Percentiles rank a stretch among this genome's conserved stretches.
phyloP scores from a whole-genome alignment of 1,139 yeast species.

The Protomyces inouyei region DNA sequence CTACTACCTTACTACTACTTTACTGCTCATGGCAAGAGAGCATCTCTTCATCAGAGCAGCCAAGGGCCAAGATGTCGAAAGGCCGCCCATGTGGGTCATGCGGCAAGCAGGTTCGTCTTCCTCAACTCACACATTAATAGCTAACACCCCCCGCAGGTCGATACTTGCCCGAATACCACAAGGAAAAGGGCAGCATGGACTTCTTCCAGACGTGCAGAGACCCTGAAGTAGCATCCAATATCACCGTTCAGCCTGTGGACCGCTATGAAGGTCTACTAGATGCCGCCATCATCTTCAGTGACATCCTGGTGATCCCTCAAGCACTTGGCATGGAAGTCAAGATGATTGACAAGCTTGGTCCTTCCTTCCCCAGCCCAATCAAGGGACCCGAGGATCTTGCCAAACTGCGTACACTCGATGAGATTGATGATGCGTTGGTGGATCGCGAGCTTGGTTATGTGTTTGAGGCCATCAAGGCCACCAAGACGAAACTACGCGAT shows the following conservation, averaged over 20 bases:
- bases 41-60: constrained; percentile 70
- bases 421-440: constrained; percentile 51
- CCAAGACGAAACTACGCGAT: constrained; percentile 77
- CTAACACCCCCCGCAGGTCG: constrained; percentile 60
- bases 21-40: neutral
- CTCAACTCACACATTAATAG: neutral
- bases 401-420: constrained; percentile 45
- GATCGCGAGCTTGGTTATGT: constrained; percentile 85
- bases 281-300: constrained; percentile 95
- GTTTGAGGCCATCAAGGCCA: constrained; percentile 79
- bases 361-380: constrained; percentile 83
- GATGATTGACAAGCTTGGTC: constrained; percentile 94
- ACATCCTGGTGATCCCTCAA: constrained; percentile 92
- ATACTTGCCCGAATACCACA: constrained; percentile 65
- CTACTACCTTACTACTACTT: too few relatives aligned
- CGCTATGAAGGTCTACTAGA: constrained; percentile 85
- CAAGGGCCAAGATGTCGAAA: constrained; percentile 70
- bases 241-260: constrained; percentile 91
- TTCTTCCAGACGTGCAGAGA: constrained; percentile 91
- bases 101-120: constrained; percentile 23
- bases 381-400: constrained; percentile 65
- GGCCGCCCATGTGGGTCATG: constrained; percentile 97
- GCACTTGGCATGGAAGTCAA: constrained; percentile 96
- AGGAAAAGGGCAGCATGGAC: constrained; percentile 78
- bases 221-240: constrained; percentile 86